phyloP scores from a whole-genome alignment of 371 early-diverging fungal genomes.

The Rhizopus delemar region DNA sequence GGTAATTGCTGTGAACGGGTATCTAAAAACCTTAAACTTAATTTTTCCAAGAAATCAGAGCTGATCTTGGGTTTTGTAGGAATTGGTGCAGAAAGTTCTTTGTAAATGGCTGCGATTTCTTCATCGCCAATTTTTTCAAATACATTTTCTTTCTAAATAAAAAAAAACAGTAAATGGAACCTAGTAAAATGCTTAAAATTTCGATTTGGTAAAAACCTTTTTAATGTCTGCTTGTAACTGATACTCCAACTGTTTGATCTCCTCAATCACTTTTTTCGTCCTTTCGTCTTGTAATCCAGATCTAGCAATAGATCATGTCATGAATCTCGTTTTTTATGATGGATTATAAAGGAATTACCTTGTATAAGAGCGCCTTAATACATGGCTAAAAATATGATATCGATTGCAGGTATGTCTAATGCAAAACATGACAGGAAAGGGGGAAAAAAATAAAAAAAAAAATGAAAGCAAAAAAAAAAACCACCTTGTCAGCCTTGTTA shows the following conservation, averaged over 20 bases:
- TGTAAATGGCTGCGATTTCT: slow-evolving; percentile 34
- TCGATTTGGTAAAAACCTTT: neutral
- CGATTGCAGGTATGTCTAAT: neutral
- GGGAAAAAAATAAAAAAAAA: neutral
- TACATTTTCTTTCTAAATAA: slow-evolving; percentile 8
- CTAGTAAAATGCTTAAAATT: too few species aligned
- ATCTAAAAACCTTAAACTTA: slow-evolving; percentile 49
- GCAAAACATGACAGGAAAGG: neutral
- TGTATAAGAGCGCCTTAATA: slow-evolving; percentile 6
- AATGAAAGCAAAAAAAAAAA: slow-evolving; percentile 4
- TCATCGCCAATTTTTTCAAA: slow-evolving; percentile 27
- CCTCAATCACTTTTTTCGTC: slow-evolving; percentile 32
- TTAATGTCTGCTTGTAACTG: slow-evolving; percentile 21
- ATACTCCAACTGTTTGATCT: slow-evolving; percentile 36
- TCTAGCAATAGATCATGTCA: slow-evolving; percentile 2
- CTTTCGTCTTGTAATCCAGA: slow-evolving; percentile 27
- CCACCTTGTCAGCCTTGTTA: neutral
- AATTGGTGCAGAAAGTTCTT: slow-evolving; percentile 33
- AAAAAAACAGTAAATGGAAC: too few species aligned
- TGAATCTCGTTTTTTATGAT: neutral
- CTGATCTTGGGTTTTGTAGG: slow-evolving; percentile 41
- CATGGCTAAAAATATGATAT: neutral
- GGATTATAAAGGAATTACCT: slow-evolving; percentile 10
- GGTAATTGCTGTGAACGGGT: slow-evolving; percentile 25
- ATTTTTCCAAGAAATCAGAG: slow-evolving; percentile 46